A percentile compares a stretch with the other conserved stretches of the same genome.
Evolutionary conservation across 108 stramenopile species (phyloP).

Genomic region (Nitzschia sp.): DNA sequence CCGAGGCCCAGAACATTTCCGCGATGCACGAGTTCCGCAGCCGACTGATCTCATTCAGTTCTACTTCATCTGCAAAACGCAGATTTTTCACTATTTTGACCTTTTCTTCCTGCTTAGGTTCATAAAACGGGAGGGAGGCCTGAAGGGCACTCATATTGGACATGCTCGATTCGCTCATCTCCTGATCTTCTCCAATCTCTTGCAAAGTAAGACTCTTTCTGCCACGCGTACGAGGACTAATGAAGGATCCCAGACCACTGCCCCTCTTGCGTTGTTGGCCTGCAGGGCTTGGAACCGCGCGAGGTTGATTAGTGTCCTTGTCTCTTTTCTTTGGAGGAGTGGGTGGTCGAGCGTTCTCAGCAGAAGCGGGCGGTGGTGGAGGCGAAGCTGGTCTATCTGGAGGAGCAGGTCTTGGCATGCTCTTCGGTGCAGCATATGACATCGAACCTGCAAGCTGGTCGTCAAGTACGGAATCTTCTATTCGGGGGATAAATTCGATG

Average conservation of each 20-base stretch:
- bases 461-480: slow-evolving; percentile 21
- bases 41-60: slow-evolving; percentile 22
- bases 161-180: slow-evolving; percentile 4
- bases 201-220: slow-evolving; percentile 1
- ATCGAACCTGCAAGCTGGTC: slow-evolving; percentile 14
- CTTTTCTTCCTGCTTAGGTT: slow-evolving; percentile 3
- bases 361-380: slow-evolving; percentile 1
- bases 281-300: not conserved
- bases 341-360: slow-evolving; percentile 12
- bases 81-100: not conserved
- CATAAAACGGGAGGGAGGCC: not conserved
- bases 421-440: slow-evolving; percentile 4
- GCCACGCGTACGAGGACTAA: slow-evolving; percentile 5
- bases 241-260: slow-evolving; percentile 4
- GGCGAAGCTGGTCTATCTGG: not conserved
- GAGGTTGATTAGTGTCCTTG: not conserved
- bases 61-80: slow-evolving; percentile 21
- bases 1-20: slow-evolving; percentile 19
- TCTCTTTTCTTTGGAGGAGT: slow-evolving; percentile 16
- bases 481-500: slow-evolving; percentile 12
- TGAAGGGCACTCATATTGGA: slow-evolving; percentile 16
- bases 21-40: slow-evolving; percentile 13
- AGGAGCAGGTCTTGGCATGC: not conserved
- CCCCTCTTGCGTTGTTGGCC: not conserved
- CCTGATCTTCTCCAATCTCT: slow-evolving; percentile 10